Evolutionary conservation across 1,139 yeast genomes (phyloP), one percentile per base, ranked within the genome.

Genomic region (Yarrowia galli): DNA sequence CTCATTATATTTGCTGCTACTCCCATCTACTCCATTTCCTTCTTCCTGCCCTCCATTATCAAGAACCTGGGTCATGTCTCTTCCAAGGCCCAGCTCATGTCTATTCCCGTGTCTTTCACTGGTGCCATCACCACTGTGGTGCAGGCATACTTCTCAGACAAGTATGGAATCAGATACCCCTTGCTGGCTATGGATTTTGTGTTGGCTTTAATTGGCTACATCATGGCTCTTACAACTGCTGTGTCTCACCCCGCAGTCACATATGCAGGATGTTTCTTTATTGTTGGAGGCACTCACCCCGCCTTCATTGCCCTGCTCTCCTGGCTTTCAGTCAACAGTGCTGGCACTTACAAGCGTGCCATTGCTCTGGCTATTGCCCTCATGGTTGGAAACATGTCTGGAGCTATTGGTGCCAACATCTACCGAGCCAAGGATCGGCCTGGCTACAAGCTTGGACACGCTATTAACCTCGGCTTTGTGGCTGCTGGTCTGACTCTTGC

Each of bases 351-450:
- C 69, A 81, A 79, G 70, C 75, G 83, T 61, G 80, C 81, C 5
- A 76, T 80, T 56, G 81, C 79, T 1, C 76, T 79, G 75, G 83
- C 82, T 3, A 72, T 79, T 43, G 83, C 80, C 63, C 78, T 81
- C 53, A 82, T 82, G 6, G 67, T 80, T 38, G 84, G 83, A 6
- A 78, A 79, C 65, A 74, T 81, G 48, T 79, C 81, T 23, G 83
- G 82, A 23, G 78, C 81, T 10, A 73, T 80, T 67, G 77, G 79
- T 15, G 74, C 80, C 58, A 78, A 79, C 66, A 74, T 79, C 66
- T 80, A 78, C 71, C 72, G 79, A 13, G 49, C 77, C 1, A 71
- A 74, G 45, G 80, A 79, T 64, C 72, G 75, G 46, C 82, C 82
- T 2, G 68, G 71, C 16, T 79, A 73, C 70, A 68, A 65, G 25